phyloP scores from a whole-genome alignment of 306 rosid genomes.

The Prunus salicina region DNA sequence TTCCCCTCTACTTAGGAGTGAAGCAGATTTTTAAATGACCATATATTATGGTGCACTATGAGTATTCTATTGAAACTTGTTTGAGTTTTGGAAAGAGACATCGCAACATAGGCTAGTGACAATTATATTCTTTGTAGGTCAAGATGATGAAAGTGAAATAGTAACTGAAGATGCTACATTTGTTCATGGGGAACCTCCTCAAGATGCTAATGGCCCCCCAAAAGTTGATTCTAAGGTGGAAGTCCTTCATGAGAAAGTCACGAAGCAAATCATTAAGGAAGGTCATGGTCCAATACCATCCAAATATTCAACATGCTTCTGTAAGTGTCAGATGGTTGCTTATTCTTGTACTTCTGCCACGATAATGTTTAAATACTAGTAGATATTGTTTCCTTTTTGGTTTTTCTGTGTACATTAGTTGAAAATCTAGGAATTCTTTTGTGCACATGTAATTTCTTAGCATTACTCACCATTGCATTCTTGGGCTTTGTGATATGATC shows the following conservation, averaged over 20 bases:
- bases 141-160: conserved; percentile 58
- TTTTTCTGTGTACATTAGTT: background rate
- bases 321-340: conserved; percentile 43
- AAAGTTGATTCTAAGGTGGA: conserved; percentile 77
- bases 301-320: conserved; percentile 89
- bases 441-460: background rate
- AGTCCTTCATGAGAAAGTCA: conserved; percentile 76
- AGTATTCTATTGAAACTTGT: background rate
- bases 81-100: background rate
- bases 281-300: conserved; percentile 83
- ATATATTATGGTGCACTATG: background rate
- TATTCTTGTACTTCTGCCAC: background rate
- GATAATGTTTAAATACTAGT: background rate
- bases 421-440: background rate
- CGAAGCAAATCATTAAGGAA: conserved; percentile 79
- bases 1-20: background rate
- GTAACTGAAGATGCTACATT: conserved; percentile 54
- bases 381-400: background rate
- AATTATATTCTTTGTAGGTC: conserved; percentile 21
- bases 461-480: background rate
- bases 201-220: conserved; percentile 54
- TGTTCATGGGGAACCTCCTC: conserved; percentile 59
- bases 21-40: background rate
- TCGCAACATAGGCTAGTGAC: background rate
- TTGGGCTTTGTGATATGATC: background rate